Evolutionary conservation across 352 stramenopile species (phyloP).

Genomic region (Pythium myriotylum): DNA sequence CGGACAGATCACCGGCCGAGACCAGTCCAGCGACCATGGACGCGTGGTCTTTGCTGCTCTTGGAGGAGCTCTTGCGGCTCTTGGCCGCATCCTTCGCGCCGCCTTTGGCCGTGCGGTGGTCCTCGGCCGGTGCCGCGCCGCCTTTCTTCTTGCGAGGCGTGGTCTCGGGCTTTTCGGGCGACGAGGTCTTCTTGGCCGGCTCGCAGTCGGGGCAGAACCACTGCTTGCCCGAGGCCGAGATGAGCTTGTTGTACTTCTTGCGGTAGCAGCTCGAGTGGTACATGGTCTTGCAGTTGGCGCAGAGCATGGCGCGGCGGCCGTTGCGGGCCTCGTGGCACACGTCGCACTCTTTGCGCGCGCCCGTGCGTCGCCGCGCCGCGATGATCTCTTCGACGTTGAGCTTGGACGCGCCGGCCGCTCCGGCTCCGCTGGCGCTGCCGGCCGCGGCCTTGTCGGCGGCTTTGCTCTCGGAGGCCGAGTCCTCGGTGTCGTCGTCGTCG

Average conservation of each 20-base stretch:
- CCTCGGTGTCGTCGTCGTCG: slow-evolving; percentile 20
- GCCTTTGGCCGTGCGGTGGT: slow-evolving; percentile 11
- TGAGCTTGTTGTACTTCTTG: slow-evolving; percentile 74
- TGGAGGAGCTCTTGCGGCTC: slow-evolving; percentile 11
- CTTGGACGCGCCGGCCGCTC: slow-evolving; percentile 14
- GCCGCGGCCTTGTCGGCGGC: neutral
- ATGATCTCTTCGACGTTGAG: slow-evolving; percentile 73
- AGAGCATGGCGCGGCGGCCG: slow-evolving; percentile 76
- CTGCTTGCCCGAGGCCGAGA: slow-evolving; percentile 60
- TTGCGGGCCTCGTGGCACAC: slow-evolving; percentile 77
- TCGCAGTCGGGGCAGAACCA: slow-evolving; percentile 87
- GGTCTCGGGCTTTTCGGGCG: slow-evolving; percentile 37
- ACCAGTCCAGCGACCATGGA: neutral
- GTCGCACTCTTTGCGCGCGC: slow-evolving; percentile 70
- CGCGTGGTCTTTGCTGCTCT: slow-evolving; percentile 13
- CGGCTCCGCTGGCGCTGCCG: slow-evolving; percentile 3
- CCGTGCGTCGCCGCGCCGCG: slow-evolving; percentile 62
- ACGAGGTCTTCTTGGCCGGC: slow-evolving; percentile 30
- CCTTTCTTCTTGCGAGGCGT: slow-evolving; percentile 39
- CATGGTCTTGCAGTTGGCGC: slow-evolving; percentile 79
- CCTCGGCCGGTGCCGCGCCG: slow-evolving; percentile 10
- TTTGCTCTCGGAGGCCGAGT: slow-evolving; percentile 30
- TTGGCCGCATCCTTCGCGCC: slow-evolving; percentile 13
- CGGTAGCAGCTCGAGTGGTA: slow-evolving; percentile 87
- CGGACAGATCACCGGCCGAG: neutral